phyloP scores from a whole-genome alignment of 768 basidiomycete genomes.

The Mycena haematopus region DNA sequence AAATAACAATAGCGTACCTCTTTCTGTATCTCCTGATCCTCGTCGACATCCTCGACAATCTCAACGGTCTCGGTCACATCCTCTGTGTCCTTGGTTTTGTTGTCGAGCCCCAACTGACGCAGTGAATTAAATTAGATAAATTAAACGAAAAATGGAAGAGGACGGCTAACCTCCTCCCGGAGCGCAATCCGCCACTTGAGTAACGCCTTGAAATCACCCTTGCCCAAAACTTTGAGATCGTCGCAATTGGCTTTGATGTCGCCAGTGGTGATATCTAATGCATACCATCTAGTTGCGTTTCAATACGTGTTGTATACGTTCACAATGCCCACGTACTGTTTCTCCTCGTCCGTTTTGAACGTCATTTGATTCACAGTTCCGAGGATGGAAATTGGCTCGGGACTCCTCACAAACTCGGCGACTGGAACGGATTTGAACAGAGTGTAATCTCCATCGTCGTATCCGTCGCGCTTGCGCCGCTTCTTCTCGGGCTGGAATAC shows the following conservation, averaged over 20 bases:
- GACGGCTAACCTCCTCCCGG: slow-evolving; percentile 79
- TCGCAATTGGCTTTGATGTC: slow-evolving; percentile 86
- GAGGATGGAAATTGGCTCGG: slow-evolving; percentile 80
- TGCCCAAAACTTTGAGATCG: slow-evolving; percentile 96
- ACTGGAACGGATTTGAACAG: slow-evolving; percentile 79
- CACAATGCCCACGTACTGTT: slow-evolving; percentile 56
- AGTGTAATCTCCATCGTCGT: slow-evolving; percentile 92
- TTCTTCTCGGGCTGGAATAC: slow-evolving; percentile 99
- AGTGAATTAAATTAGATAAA: slow-evolving; percentile 4
- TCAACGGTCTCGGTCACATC: slow-evolving; percentile 79
- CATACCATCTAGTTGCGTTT: slow-evolving; percentile 66
- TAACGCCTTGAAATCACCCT: slow-evolving; percentile 94
- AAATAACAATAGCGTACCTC: slow-evolving; percentile 60
- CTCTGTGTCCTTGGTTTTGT: slow-evolving; percentile 73
- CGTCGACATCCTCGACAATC: slow-evolving; percentile 72
- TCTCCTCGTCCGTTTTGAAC: slow-evolving; percentile 86
- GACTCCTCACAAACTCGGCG: slow-evolving; percentile 68
- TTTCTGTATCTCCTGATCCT: slow-evolving; percentile 87
- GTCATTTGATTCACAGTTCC: slow-evolving; percentile 80
- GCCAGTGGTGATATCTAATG: slow-evolving; percentile 69
- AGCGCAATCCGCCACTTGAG: slow-evolving; percentile 90
- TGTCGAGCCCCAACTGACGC: slow-evolving; percentile 79
- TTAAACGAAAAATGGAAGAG: neutral
- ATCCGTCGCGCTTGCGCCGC: slow-evolving; percentile 90
- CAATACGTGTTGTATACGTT: slow-evolving; percentile 9